These are phyloP conservation scores for Chrysanthemum makinoi DNA, from an alignment of 129 eudicot species.

Conservation along the genomic window DNA sequence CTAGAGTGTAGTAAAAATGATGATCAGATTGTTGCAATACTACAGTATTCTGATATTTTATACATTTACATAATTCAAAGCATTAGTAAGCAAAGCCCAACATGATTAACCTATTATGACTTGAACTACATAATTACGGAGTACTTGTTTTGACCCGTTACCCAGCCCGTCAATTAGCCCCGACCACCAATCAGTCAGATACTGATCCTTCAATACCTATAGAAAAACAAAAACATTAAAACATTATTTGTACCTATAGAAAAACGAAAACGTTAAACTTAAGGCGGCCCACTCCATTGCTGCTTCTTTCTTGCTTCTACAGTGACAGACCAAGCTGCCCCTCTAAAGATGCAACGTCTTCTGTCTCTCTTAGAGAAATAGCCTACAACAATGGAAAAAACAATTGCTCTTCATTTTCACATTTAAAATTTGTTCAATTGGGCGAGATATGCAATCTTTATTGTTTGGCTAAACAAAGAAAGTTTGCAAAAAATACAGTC, in stretches of 20 bases:
- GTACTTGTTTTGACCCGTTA: background rate
- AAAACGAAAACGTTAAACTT: constrained; percentile 20
- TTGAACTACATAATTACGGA: background rate
- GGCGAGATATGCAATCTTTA: background rate
- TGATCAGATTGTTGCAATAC: background rate
- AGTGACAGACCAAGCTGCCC: constrained; percentile 81
- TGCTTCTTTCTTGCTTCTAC: constrained; percentile 81
- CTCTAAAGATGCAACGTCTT: constrained; percentile 82
- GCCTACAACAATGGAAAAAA: constrained; percentile 46
- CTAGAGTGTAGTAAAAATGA: background rate
- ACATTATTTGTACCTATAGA: too few species aligned
- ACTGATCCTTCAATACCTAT: constrained; percentile 1
- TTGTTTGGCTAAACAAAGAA: too few species aligned
- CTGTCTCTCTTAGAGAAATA: constrained; percentile 79
- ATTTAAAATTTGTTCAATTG: background rate
- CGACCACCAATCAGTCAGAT: constrained; percentile 11
- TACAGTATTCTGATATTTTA: background rate
- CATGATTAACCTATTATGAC: background rate
- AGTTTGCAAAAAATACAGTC: too few species aligned
- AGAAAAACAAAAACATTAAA: too few species aligned
- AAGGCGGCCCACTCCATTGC: constrained; percentile 92
- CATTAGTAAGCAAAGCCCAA: background rate
- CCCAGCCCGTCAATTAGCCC: background rate
- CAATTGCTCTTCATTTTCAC: background rate
- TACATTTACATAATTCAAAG: too few species aligned